phyloP scores from a whole-genome alignment of 1,284 basidiomycete species.

The Xanthoconium separans region DNA sequence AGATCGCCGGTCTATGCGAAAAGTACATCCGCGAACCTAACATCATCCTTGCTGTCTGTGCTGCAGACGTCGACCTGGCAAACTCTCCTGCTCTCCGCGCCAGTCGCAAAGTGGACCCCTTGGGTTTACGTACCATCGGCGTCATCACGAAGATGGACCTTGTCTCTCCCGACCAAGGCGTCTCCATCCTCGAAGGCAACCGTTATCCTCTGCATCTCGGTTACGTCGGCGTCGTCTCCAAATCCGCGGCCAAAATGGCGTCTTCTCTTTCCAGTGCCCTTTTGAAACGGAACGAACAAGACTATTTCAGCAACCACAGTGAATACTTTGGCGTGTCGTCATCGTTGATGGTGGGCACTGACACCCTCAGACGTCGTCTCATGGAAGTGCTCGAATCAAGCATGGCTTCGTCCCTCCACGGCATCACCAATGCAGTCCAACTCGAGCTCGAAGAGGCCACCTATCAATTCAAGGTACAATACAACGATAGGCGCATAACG shows the following conservation, averaged over 20 bases:
- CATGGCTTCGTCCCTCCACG: conserved; percentile 94
- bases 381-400: conserved; percentile 98
- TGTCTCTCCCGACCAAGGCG: conserved; percentile 83
- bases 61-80: conserved; percentile 97
- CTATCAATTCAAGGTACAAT: conserved; percentile 99
- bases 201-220: conserved; percentile 97
- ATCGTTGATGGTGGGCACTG: conserved; percentile 86
- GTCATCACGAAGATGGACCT: conserved; percentile 99
- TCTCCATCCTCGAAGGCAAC: conserved; percentile 82
- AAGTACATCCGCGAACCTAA: conserved; percentile 98
- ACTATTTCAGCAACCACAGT: conserved; percentile 75
- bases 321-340: conserved; percentile 72
- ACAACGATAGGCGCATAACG: conserved; percentile 94
- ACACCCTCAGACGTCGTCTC: conserved; percentile 82
- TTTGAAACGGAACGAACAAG: conserved; percentile 71
- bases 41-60: conserved; percentile 96
- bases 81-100: conserved; percentile 96
- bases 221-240: conserved; percentile 97
- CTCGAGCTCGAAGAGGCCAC: conserved; percentile 94
- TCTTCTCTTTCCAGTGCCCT: conserved; percentile 49
- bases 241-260: conserved; percentile 54
- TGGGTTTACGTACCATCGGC: conserved; percentile 94
- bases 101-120: conserved; percentile 90
- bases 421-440: conserved; percentile 95
- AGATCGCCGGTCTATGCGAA: conserved; percentile 88